Base-by-base conservation (phyloP, 176 grass and related monocot species). In the Rhynchospora pubera region DNA sequence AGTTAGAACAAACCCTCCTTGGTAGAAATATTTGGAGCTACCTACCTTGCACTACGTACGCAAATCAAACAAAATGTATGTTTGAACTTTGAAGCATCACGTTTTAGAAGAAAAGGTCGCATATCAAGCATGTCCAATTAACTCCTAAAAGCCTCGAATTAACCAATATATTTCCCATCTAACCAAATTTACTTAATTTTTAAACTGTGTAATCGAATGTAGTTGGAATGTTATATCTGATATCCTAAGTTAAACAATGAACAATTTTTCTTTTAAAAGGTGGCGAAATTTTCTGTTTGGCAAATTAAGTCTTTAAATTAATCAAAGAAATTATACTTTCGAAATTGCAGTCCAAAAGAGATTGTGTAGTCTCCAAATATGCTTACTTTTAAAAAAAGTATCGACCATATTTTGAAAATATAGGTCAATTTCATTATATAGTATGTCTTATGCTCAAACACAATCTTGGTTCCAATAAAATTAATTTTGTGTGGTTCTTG, bases 131-230 rank as follows among this genome's bases (percentile, higher is more conserved):
- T 59, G 19, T 61, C 61, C 72, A n/a, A 62, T 44, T 48, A 65
- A 28, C 76, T 43, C 46, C 23, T 76, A 83, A 45, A 45, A 46
- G 47, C 18, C 34, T 39, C 52, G 26, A 28, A 28, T 28, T 88
- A 85, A 88, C 79, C 50, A 78, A 62, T 84, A 78, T 82, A 80
- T 84, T 63, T 43, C 26, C 43, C 51, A 45, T 72, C n/a, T 77
- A 84, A 79, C 66, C 2, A 39, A 75, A 44, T 61, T 42, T 83
- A 28, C 34, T 60, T n/a, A n/a, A n/a, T n/a, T n/a, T 21, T 42
- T 9, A 26, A 39, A 15, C 62, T 84, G 19, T 75, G 66, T 51
- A 63, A 61, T 39, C 34, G 1, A 39, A 39, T 39, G 34, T 39
- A 39, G 34, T 58, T 56, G 34, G n/a, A 84, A 59, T 84, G 8